A percentile compares a stretch with the other conserved stretches of the same genome.
Conservation (phyloP, 768 basidiomycete species). For the Favolaschia claudopus region DNA sequence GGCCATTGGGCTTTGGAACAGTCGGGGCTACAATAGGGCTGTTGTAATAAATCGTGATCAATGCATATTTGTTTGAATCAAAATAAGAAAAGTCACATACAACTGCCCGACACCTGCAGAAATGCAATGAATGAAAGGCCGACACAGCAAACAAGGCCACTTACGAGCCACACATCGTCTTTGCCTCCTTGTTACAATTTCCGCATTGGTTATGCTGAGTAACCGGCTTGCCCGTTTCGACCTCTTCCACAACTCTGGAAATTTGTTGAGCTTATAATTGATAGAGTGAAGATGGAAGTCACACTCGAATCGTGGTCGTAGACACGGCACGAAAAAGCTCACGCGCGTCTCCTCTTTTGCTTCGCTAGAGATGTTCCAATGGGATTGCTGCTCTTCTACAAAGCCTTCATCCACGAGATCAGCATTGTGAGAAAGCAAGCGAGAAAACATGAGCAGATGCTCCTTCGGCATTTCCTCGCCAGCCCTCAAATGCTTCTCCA, state of each 20-base stretch:
- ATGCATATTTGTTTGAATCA: no score
- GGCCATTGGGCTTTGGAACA: conserved; percentile 28
- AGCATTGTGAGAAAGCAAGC: conserved; percentile 28
- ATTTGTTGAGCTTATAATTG: not conserved
- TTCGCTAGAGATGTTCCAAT: conserved; percentile 27
- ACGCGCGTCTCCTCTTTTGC: conserved; percentile 26
- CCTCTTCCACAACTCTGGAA: conserved; percentile 27
- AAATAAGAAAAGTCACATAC: conserved; percentile 1
- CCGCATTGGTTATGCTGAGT: conserved; percentile 13
- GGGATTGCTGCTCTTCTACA: conserved; percentile 26
- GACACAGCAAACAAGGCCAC: not conserved
- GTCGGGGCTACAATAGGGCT: conserved; percentile 28
- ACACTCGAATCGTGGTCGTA: conserved; percentile 22
- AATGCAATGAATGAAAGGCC: not conserved
- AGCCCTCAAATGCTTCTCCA: conserved; percentile 16
- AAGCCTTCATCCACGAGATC: conserved; percentile 24
- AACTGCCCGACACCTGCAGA: conserved; percentile 9
- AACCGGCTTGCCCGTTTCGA: conserved; percentile 25
- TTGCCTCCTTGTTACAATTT: conserved; percentile 20
- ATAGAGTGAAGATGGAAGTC: not conserved
- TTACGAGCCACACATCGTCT: conserved; percentile 26
- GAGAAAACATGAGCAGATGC: conserved; percentile 30
- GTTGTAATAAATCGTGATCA: not conserved
- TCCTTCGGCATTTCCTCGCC: conserved; percentile 26
- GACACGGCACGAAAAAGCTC: conserved; percentile 30